phyloP scores from a whole-genome alignment of 441 rosid species.

The Pelargonium cotyledonis region DNA sequence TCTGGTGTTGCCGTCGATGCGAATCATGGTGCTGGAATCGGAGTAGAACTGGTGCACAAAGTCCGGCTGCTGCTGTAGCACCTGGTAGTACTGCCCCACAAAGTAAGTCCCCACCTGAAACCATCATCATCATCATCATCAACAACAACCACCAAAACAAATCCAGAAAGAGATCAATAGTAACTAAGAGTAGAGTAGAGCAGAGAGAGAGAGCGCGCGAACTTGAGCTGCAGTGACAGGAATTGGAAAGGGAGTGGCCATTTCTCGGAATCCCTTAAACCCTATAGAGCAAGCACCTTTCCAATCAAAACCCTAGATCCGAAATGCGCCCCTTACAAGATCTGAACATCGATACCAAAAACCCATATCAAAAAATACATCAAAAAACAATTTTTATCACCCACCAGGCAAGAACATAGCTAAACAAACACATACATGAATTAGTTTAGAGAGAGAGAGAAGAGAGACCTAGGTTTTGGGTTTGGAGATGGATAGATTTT shows the following conservation, averaged over 20 bases:
- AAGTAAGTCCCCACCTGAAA: constrained; percentile 81
- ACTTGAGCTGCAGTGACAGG: constrained; percentile 66
- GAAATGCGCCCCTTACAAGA: constrained; percentile 27
- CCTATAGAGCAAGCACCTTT: constrained; percentile 11
- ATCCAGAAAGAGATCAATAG: not conserved
- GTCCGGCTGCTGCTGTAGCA: constrained; percentile 69
- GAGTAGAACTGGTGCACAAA: constrained; percentile 72
- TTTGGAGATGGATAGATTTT: constrained; percentile 27
- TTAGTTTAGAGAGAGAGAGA: not conserved
- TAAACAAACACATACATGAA: not conserved
- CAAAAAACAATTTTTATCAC: not conserved
- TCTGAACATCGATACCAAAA: constrained; percentile 24
- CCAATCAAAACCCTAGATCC: constrained; percentile 24
- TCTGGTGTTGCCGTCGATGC: constrained; percentile 50
- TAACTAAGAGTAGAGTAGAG: not conserved
- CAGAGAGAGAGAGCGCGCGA: not conserved
- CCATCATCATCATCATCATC: not conserved
- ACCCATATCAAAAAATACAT: constrained; percentile 10
- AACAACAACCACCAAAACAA: constrained; percentile 8
- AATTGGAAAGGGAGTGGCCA: constrained; percentile 52
- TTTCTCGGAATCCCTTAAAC: constrained; percentile 26
- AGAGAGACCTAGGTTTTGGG: constrained; percentile 14
- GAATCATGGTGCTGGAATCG: constrained; percentile 76
- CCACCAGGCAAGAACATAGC: not conserved
- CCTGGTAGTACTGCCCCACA: constrained; percentile 77